Base-by-base conservation (phyloP, 73 alveolate genomes). In the Tetrahymena elliotti region DNA sequence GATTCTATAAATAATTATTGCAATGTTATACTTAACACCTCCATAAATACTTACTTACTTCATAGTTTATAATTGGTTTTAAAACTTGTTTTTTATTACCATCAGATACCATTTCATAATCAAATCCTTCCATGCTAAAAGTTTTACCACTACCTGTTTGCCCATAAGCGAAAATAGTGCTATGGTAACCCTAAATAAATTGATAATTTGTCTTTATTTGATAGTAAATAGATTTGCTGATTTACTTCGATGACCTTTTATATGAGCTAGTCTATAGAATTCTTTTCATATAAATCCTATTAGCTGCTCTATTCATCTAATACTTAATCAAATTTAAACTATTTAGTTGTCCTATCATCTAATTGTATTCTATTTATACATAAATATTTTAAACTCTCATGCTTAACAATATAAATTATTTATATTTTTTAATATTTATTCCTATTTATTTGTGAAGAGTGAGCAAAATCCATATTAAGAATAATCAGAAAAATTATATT, bases 91-190 rank as follows among this genome's bases (percentile, higher is more conserved):
- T 68, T 68, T 68, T 68, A 31, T n/a, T 27, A 10, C 88, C n/a
- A 31, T 68, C 88, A 18, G 88, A 22, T 68, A 16, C 36, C 88
- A 68, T 68, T 68, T 94, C 96, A 94, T 97, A 97, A 31, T 94
- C 96, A 84, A 95, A 94, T 24, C 99, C 99, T 97, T 97, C 99
- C 99, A 98, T 98, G 18, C 99, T 98, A 94, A 35, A 98, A 38
- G 99, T 98, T 97, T 98, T 98, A 24, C 99, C 99, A 95, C 99
- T 95, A 18, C 99, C 99, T 16, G 99, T 98, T 93, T 98, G 98
- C 6, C 99, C 99, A 93, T 98, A 98, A 16, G 99, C 99, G 93
- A 98, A 98, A 2, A 98, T 95, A 34, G 99, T 98, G 33, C 98
- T 98, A 94, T 98, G 98, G 94, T 98, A 98, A 12, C 99, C 99